Percentiles rank a stretch among this genome's conserved stretches.
Evolutionary conservation across 345 rosid species (phyloP).

Genomic region (Geranium rotundifolium): DNA sequence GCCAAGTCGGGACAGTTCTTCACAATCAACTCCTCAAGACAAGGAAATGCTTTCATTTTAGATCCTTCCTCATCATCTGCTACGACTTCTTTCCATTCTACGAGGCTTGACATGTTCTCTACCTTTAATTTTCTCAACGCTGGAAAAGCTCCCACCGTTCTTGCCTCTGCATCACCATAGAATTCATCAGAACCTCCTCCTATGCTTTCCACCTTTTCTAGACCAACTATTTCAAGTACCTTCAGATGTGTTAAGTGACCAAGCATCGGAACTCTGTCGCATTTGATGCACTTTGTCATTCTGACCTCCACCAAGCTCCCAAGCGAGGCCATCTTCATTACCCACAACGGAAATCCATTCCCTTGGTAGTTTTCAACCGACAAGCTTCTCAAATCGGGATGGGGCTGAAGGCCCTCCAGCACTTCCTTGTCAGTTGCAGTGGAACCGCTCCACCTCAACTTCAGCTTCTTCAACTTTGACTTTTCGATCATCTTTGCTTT

Average conservation of each 20-base stretch:
- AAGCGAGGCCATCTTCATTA: background rate
- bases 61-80: background rate
- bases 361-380: slow-evolving; percentile 8
- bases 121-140: slow-evolving; percentile 1
- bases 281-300: slow-evolving; percentile 3
- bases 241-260: slow-evolving; percentile 9
- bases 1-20: background rate
- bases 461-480: background rate
- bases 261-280: slow-evolving; percentile 12
- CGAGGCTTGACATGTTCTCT: background rate
- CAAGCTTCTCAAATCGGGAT: slow-evolving; percentile 1
- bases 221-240: too few species aligned
- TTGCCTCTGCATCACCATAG: background rate
- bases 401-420: slow-evolving; percentile 14
- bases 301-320: slow-evolving; percentile 6
- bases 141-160: slow-evolving; percentile 4
- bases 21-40: background rate
- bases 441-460: background rate
- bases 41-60: background rate
- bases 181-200: background rate
- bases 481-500: slow-evolving; percentile 3
- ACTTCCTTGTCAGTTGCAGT: slow-evolving; percentile 7
- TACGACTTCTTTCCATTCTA: background rate
- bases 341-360: too few species aligned
- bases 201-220: slow-evolving; percentile 1